These are phyloP conservation scores for Dothideomycetidae sp. DNA, from an alignment of 2,329 filamentous ascomycete genomes.

Conservation along the genomic window DNA sequence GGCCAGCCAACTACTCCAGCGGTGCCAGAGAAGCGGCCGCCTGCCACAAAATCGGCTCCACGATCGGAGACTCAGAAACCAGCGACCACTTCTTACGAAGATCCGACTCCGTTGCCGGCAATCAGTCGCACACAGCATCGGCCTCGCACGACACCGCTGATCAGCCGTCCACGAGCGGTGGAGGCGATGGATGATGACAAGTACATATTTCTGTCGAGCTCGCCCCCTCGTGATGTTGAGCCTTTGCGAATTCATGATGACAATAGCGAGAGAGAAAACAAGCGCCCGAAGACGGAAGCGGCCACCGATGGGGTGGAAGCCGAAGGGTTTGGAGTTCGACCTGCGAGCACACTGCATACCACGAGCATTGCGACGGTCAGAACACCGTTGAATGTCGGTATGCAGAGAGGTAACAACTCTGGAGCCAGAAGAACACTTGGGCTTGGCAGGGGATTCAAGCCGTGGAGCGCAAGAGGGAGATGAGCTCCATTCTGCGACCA, in stretches of 20 bases:
- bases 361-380: constrained; percentile 28
- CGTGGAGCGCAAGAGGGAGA: constrained; percentile 28
- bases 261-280: constrained; percentile 13
- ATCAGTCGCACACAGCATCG: constrained; percentile 15
- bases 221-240: constrained; percentile 22
- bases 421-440: constrained; percentile 35
- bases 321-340: constrained; percentile 17
- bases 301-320: no score
- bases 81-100: neutral
- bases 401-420: no score
- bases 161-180: constrained; percentile 14
- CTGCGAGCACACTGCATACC: constrained; percentile 30
- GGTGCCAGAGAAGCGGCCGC: neutral
- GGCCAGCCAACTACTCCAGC: constrained; percentile 12
- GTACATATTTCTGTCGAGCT: constrained; percentile 37
- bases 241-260: no score
- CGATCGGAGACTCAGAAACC: constrained; percentile 5
- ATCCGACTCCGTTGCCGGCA: constrained; percentile 18
- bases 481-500: no score
- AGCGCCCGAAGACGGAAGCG: neutral
- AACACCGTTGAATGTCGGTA: no score
- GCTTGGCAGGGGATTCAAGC: constrained; percentile 35
- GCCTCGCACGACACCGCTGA: constrained; percentile 6
- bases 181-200: constrained; percentile 21
- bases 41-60: constrained; percentile 5